phyloP scores from a whole-genome alignment of 495 filamentous ascomycete genomes.

The Ramalina intermedia region DNA sequence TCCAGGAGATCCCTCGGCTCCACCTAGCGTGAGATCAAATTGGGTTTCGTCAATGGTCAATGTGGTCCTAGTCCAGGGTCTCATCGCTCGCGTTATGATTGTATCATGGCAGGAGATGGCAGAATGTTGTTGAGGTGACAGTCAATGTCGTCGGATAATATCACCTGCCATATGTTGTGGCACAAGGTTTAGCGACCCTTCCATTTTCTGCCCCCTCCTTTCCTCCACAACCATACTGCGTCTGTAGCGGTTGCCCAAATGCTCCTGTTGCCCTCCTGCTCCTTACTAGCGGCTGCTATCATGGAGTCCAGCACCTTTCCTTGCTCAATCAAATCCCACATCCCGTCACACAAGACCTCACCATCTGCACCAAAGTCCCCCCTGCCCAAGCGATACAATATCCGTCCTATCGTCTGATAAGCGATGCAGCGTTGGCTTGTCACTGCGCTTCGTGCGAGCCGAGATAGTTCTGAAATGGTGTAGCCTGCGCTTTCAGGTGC shows the following conservation, averaged over 20 bases:
- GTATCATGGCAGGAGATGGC: too few species aligned
- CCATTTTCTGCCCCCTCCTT: constrained; percentile 45
- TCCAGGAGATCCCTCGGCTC: too few species aligned
- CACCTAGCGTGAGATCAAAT: too few species aligned
- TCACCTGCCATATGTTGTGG: too few species aligned
- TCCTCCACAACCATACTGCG: constrained; percentile 82
- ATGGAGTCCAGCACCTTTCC: constrained; percentile 61
- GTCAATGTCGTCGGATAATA: too few species aligned
- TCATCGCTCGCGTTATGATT: too few species aligned
- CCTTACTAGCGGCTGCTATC: constrained; percentile 45
- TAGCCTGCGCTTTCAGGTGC: constrained; percentile 91
- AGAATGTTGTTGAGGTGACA: too few species aligned
- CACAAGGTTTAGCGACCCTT: constrained; percentile 3
- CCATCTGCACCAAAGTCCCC: constrained; percentile 60
- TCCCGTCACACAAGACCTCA: constrained; percentile 40
- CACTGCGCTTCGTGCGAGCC: constrained; percentile 66
- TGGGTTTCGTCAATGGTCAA: too few species aligned
- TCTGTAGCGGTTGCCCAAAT: constrained; percentile 54
- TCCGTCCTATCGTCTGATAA: constrained; percentile 75
- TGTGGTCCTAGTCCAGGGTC: too few species aligned
- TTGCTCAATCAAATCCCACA: constrained; percentile 67
- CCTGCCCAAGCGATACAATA: constrained; percentile 68
- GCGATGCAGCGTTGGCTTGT: constrained; percentile 81
- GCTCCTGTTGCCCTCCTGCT: constrained; percentile 23
- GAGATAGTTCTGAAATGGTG: constrained; percentile 76